Evolutionary conservation across 176 grass and related monocot species (phyloP), one percentile per base, ranked within the genome.

Genomic region (Oryza rufipogon): DNA sequence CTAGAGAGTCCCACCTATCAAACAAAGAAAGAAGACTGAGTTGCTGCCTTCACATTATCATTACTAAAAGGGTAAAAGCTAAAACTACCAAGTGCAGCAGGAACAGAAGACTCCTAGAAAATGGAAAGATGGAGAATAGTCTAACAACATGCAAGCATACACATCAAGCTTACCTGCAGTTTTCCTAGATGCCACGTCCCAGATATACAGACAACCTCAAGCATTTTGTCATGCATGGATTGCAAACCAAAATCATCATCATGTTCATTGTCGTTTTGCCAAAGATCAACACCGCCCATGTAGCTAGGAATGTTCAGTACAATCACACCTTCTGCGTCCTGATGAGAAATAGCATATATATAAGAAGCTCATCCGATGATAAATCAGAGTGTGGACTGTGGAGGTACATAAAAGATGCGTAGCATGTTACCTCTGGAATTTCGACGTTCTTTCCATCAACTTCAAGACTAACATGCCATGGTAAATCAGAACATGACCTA

Each of bases 211-310:
- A 97, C 92, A 58, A 97, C 86, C 90, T 97, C 95, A 26, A 97
- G 90, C 15, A 88, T 85, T 90, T 95, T 91, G 82, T 98, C 95
- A 78, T 98, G 89, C 85, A 98, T 91, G 60, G 91, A 91, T 84
- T 98, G 92, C 74, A 86, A 85, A 75, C 71, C 78, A 85, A 91
- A 87, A 88, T 93, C 87, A 76, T 90, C 87, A 76, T 98, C 85
- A 78, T 90, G 70, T 13, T 91, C 82, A 87, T 90, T 87, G 68
- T 90, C 80, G 6, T 93, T 95, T 91, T 93, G 82, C 92, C 95
- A 98, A 73, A 98, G 89, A 88, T 98, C 95, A 66, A 98, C 95
- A 14, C 95, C 95, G 61, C 95, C 95, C 95, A 98, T 98, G 87
- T 98, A 98, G 85, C 92, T 98, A 71, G 86, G 45, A 20, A 98